Conservation (phyloP, 148 eudicot genomes). For the Suaeda aralocaspica region DNA sequence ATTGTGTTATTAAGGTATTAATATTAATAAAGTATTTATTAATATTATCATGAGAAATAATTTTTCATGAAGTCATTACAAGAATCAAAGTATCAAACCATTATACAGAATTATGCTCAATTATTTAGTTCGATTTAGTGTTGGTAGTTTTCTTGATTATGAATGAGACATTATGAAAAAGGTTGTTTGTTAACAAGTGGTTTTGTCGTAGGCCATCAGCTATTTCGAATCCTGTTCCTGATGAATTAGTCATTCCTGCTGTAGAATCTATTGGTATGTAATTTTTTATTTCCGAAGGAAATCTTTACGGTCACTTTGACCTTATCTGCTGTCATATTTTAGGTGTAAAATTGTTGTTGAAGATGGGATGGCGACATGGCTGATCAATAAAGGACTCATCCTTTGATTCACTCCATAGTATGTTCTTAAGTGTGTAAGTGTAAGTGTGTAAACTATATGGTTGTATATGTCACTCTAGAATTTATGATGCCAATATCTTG, state of each 20-base stretch:
- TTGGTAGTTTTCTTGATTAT: too few species aligned
- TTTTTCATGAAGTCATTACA: too few species aligned
- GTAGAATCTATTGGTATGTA: conserved; percentile 71
- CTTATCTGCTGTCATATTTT: conserved; percentile 20
- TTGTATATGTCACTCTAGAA: too few species aligned
- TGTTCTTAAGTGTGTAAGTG: too few species aligned
- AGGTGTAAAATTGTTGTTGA: conserved; percentile 80
- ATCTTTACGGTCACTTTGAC: conserved; percentile 18
- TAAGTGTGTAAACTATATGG: too few species aligned
- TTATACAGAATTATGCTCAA: too few species aligned
- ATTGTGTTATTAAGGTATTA: too few species aligned
- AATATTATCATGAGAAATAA: too few species aligned
- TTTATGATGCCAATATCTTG: too few species aligned
- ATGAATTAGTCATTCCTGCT: conserved; percentile 70
- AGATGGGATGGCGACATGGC: conserved; percentile 99
- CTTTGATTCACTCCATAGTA: conserved; percentile 60
- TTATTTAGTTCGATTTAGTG: too few species aligned
- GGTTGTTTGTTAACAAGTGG: conserved; percentile 4
- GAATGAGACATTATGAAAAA: not conserved
- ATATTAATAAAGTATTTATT: too few species aligned
- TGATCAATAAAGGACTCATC: conserved; percentile 67
- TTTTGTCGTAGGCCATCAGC: conserved; percentile 61
- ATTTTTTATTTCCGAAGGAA: conserved; percentile 1
- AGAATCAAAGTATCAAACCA: too few species aligned
- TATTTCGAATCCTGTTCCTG: conserved; percentile 90